phyloP scores from a whole-genome alignment of 192 early-diverging fungal genomes.

The Dimargaris xerosporica region DNA sequence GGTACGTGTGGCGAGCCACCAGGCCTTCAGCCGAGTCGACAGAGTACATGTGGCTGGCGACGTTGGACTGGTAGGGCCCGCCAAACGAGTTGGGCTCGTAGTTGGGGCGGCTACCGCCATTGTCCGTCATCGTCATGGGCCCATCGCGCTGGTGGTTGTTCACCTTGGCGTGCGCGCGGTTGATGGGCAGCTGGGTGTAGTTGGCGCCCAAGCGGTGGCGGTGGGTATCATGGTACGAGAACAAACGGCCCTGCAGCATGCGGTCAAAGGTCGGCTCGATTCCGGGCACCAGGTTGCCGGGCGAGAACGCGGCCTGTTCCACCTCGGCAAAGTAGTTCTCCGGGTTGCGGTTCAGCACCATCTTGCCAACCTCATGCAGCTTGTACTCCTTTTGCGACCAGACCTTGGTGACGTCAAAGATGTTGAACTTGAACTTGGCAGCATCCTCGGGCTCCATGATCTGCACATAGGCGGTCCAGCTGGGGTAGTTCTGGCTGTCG shows the following conservation, averaged over 20 bases:
- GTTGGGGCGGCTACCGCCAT: constrained; percentile 42
- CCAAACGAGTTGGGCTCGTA: constrained; percentile 57
- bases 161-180: constrained; percentile 42
- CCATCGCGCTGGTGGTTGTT: constrained; percentile 68
- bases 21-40: constrained; percentile 29
- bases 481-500: constrained; percentile 46
- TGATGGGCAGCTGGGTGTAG: constrained; percentile 70
- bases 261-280: constrained; percentile 63
- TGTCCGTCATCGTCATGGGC: constrained; percentile 41
- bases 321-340: constrained; percentile 77
- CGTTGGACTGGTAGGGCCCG: constrained; percentile 40
- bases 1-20: constrained; percentile 43
- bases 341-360: constrained; percentile 67
- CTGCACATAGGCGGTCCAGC: constrained; percentile 60
- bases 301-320: constrained; percentile 69
- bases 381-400: constrained; percentile 66
- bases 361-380: constrained; percentile 55
- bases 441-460: constrained; percentile 57
- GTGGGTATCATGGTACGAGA: constrained; percentile 77
- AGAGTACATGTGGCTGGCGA: constrained; percentile 31
- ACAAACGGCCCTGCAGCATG: constrained; percentile 74
- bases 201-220: constrained; percentile 69
- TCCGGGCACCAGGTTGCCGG: constrained; percentile 63
- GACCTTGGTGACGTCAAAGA: constrained; percentile 74
- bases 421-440: constrained; percentile 53